Percentiles rank a stretch among this genome's conserved stretches.
Evolutionary conservation across 441 rosid genomes (phyloP).

Genomic region (Corymbia calophylla): DNA sequence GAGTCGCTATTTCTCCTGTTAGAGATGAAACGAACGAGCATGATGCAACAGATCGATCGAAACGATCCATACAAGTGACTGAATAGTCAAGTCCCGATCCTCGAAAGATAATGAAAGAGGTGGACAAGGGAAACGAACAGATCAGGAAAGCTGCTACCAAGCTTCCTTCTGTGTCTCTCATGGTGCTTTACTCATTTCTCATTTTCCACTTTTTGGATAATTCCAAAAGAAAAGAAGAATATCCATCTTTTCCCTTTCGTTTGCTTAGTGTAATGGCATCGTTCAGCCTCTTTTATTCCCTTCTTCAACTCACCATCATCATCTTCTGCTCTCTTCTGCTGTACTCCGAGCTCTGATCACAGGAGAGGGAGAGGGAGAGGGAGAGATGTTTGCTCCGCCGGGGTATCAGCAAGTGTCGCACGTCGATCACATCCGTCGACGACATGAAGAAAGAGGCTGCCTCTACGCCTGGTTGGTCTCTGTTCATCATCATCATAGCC

Average conservation of each 20-base stretch:
- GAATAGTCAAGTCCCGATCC: not conserved
- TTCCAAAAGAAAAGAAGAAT: not conserved
- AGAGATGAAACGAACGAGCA: not conserved
- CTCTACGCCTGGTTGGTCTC: constrained; percentile 18
- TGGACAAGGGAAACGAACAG: not conserved
- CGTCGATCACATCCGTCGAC: constrained; percentile 12
- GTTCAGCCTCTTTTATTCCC: not conserved
- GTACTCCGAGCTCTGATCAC: not conserved
- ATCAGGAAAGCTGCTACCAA: not conserved
- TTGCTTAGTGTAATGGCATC: not conserved
- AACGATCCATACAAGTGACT: not conserved
- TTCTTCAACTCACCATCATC: not conserved
- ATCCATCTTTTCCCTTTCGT: not conserved
- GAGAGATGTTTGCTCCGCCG: constrained; percentile 3
- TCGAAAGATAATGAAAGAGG: not conserved
- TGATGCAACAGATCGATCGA: not conserved
- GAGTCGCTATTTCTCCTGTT: not conserved
- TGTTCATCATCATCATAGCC: not conserved
- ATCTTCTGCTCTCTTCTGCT: not conserved
- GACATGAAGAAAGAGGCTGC: constrained; percentile 12
- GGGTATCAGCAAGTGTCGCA: constrained; percentile 5
- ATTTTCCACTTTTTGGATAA: not conserved
- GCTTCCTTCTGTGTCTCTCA: not conserved
- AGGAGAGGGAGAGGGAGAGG: not conserved
- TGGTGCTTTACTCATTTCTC: not conserved